A percentile compares a stretch with the other conserved stretches of the same genome.
Evolutionary conservation across 2,329 filamentous ascomycete species (phyloP).

Genomic region (Tolypocladium tropicale): DNA sequence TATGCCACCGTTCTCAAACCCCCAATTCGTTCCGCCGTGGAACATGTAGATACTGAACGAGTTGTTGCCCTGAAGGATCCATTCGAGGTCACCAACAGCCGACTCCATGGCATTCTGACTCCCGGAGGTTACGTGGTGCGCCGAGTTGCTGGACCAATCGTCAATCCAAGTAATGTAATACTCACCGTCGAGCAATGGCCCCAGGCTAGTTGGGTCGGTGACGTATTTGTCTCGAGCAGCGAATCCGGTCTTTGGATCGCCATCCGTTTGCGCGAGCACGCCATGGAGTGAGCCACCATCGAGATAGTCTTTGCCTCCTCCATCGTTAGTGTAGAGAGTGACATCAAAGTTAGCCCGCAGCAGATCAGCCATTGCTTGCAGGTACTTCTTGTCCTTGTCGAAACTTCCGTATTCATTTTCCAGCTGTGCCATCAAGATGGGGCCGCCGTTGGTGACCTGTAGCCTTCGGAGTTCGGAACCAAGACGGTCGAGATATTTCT

Average conservation of each 20-base stretch:
- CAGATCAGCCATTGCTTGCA: slow-evolving; percentile 27
- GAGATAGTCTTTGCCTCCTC: slow-evolving; percentile 30
- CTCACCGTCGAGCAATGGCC: slow-evolving; percentile 36
- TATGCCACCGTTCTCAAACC: slow-evolving; percentile 33
- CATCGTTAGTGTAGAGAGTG: slow-evolving; percentile 39
- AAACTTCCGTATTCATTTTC: slow-evolving; percentile 43
- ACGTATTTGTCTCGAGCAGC: slow-evolving; percentile 29
- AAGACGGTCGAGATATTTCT: slow-evolving; percentile 21
- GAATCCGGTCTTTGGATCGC: slow-evolving; percentile 21
- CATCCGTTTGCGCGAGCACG: slow-evolving; percentile 35
- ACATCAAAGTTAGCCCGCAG: slow-evolving; percentile 30
- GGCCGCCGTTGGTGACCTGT: slow-evolving; percentile 31
- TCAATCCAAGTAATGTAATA: slow-evolving; percentile 5
- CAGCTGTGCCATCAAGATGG: slow-evolving; percentile 38
- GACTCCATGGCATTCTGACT: neutral
- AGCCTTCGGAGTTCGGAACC: slow-evolving; percentile 18
- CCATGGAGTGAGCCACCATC: slow-evolving; percentile 30
- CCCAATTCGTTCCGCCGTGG: slow-evolving; percentile 42
- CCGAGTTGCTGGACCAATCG: slow-evolving; percentile 1
- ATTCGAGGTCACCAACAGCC: slow-evolving; percentile 10
- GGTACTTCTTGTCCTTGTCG: slow-evolving; percentile 34
- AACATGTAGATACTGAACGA: slow-evolving; percentile 42
- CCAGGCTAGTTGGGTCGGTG: slow-evolving; percentile 28
- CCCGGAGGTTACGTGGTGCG: slow-evolving; percentile 30
- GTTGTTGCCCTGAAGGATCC: slow-evolving; percentile 12